Evolutionary conservation across 129 eudicot genomes (phyloP).

Genomic region (Helichrysum umbraculigerum): DNA sequence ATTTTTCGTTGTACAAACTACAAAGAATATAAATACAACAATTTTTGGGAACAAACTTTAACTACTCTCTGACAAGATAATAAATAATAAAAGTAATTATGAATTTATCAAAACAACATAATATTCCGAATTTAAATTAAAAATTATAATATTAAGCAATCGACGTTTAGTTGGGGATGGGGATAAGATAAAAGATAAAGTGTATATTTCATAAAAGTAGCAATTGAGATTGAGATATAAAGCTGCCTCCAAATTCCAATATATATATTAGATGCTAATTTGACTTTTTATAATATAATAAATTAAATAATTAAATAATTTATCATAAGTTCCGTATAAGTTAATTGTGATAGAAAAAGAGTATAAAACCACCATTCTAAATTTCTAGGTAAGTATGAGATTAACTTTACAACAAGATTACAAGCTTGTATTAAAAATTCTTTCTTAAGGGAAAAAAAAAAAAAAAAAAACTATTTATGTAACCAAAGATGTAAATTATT

Average conservation of each 20-base stretch:
- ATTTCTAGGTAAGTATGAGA: neutral
- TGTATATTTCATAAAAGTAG: conserved; percentile 26
- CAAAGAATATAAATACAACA: no score
- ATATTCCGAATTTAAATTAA: neutral
- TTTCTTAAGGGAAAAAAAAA: no score
- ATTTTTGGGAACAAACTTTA: no score
- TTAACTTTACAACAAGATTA: neutral
- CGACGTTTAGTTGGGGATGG: conserved; percentile 25
- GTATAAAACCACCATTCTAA: no score
- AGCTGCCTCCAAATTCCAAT: conserved; percentile 39
- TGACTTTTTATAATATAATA: neutral
- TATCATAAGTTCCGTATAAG: no score
- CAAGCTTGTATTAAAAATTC: neutral
- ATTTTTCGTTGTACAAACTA: no score
- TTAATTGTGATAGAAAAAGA: no score
- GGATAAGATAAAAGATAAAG: conserved; percentile 44
- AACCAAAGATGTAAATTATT: no score
- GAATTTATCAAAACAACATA: no score
- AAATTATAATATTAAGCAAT: conserved; percentile 2
- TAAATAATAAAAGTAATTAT: no score
- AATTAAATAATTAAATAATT: no score
- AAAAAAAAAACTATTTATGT: neutral
- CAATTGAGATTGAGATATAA: conserved; percentile 36
- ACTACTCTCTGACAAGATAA: no score
- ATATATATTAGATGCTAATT: conserved; percentile 17